Percentiles rank a stretch among this genome's conserved stretches.
Evolutionary conservation across 2,329 filamentous ascomycete genomes (phyloP).

Genomic region (Pseudogymnoascus sp.): DNA sequence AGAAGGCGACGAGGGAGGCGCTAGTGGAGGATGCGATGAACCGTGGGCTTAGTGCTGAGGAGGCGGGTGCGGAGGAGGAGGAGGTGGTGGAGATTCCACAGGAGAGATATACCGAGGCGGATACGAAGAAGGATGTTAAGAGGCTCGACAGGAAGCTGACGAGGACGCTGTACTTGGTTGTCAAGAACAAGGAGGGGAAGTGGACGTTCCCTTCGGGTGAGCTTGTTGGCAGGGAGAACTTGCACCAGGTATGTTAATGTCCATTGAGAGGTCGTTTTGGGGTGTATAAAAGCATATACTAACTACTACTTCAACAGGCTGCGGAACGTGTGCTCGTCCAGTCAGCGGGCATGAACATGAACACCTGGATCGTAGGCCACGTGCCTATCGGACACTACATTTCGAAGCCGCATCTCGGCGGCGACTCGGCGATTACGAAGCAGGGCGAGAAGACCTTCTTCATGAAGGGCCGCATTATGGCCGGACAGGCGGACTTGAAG

Average conservation of each 20-base stretch:
- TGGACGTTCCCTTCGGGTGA: conserved; percentile 79
- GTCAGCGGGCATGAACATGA: conserved; percentile 88
- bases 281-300: neutral
- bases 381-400: conserved; percentile 77
- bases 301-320: conserved; percentile 46
- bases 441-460: conserved; percentile 83
- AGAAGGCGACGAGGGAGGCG: conserved; percentile 56
- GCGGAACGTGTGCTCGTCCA: conserved; percentile 71
- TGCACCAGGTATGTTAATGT: conserved; percentile 64
- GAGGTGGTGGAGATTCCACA: conserved; percentile 63
- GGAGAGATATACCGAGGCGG: conserved; percentile 67
- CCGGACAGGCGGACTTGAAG: conserved; percentile 78
- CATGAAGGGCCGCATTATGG: conserved; percentile 93
- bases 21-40: conserved; percentile 69
- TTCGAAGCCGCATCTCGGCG: conserved; percentile 40
- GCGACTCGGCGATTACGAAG: conserved; percentile 33
- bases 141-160: conserved; percentile 74
- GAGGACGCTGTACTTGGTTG: conserved; percentile 78
- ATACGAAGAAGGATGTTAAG: conserved; percentile 62
- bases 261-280: neutral
- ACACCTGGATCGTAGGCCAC: conserved; percentile 93
- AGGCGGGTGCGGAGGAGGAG: conserved; percentile 33
- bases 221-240: conserved; percentile 61
- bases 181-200: conserved; percentile 59
- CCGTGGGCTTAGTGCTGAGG: conserved; percentile 32